phyloP scores from a whole-genome alignment of 2,329 filamentous ascomycete species.

The Phaeosphaeriaceae sp. region DNA sequence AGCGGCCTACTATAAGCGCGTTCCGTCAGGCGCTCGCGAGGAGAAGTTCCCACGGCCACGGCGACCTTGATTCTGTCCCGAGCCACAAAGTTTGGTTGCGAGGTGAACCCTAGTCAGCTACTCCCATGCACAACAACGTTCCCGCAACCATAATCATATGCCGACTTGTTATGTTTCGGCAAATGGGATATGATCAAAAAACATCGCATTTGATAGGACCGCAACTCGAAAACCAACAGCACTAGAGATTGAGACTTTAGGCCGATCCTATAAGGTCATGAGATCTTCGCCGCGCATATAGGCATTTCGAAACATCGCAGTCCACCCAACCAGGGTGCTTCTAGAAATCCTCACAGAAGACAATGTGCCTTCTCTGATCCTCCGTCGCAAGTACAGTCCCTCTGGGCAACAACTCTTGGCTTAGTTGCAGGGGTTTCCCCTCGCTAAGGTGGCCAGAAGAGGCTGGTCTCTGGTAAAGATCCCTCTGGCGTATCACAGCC shows the following conservation, averaged over 20 bases:
- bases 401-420: slow-evolving; percentile 9
- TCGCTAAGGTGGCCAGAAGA: slow-evolving; percentile 29
- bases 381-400: slow-evolving; percentile 7
- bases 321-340: background rate
- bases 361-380: background rate
- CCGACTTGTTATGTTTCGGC: background rate
- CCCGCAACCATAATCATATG: background rate
- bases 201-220: background rate
- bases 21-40: background rate
- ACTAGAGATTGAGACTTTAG: background rate
- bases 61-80: background rate
- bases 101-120: background rate
- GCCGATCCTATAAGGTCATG: background rate
- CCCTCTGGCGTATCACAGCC: slow-evolving; percentile 31
- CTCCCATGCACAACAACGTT: background rate
- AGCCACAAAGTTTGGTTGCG: background rate
- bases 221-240: background rate
- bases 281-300: background rate
- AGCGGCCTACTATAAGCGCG: background rate
- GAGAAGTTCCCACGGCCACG: background rate
- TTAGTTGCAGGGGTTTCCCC: slow-evolving; percentile 11
- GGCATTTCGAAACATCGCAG: background rate
- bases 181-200: background rate
- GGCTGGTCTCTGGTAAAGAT: slow-evolving; percentile 20
- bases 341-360: background rate